phyloP scores from a whole-genome alignment of 306 rosid genomes.

The Vigna nakashimae region DNA sequence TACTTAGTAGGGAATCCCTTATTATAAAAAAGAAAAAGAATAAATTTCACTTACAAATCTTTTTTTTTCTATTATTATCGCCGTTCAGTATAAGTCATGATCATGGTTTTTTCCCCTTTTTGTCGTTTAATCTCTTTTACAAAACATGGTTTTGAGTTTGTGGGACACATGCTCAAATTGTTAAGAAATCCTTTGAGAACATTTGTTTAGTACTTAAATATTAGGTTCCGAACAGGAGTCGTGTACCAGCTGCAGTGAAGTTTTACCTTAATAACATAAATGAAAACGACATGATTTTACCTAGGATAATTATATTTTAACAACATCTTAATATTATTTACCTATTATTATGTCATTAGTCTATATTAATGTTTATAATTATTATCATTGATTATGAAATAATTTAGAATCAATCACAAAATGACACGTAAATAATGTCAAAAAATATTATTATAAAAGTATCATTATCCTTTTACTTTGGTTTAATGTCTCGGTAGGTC shows the following conservation, averaged over 20 bases:
- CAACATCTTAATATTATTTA: too few species aligned
- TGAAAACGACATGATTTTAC: constrained; percentile 21
- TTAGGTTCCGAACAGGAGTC: constrained; percentile 4
- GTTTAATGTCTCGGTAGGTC: too few species aligned
- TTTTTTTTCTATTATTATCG: neutral
- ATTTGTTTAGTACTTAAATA: neutral
- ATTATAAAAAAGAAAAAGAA: neutral
- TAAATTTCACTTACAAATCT: neutral
- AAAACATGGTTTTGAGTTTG: constrained; percentile 36
- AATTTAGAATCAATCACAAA: too few species aligned
- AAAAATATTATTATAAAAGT: too few species aligned
- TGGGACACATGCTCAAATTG: constrained; percentile 27
- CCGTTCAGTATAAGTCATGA: neutral
- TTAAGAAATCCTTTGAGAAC: constrained; percentile 21
- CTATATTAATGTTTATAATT: too few species aligned
- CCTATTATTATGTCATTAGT: too few species aligned
- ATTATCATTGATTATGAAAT: too few species aligned
- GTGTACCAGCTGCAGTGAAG: neutral
- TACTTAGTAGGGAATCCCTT: neutral
- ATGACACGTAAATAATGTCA: too few species aligned
- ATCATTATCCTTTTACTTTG: too few species aligned
- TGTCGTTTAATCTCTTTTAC: neutral
- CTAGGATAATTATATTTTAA: too few species aligned
- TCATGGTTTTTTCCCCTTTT: neutral
- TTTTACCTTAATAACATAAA: constrained; percentile 27